phyloP scores from a whole-genome alignment of 495 filamentous ascomycete genomes.

The Alectoria sarmentosa region DNA sequence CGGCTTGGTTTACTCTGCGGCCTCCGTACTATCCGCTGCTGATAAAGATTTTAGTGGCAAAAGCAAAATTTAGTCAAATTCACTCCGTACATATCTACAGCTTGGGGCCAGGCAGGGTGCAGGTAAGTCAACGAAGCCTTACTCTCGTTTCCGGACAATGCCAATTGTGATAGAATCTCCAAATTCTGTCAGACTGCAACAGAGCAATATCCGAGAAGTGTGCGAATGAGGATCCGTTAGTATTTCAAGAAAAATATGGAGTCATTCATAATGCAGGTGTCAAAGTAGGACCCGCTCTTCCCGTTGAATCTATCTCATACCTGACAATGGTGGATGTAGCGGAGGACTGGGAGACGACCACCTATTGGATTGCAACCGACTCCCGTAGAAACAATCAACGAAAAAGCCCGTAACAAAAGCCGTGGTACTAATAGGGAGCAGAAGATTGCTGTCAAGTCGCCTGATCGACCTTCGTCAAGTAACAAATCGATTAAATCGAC shows the following conservation, averaged over 20 bases:
- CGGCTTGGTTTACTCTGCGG: neutral
- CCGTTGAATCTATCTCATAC: neutral
- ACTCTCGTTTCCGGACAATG: conserved; percentile 3
- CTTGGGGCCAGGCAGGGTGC: conserved; percentile 59
- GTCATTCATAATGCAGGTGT: conserved; percentile 59
- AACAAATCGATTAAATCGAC: conserved; percentile 18
- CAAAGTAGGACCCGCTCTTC: conserved; percentile 40
- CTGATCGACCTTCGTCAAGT: conserved; percentile 29
- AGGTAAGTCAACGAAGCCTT: conserved; percentile 36
- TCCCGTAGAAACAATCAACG: conserved; percentile 19
- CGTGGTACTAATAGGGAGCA: neutral
- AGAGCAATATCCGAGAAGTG: conserved; percentile 49
- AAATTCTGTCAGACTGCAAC: conserved; percentile 61
- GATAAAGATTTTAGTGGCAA: conserved; percentile 45
- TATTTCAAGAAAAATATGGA: conserved; percentile 55
- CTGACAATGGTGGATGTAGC: conserved; percentile 32
- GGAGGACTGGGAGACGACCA: conserved; percentile 34
- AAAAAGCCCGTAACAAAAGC: conserved; percentile 9
- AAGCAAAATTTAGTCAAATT: conserved; percentile 61
- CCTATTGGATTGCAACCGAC: conserved; percentile 29
- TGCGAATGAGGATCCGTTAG: conserved; percentile 55
- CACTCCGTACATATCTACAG: conserved; percentile 83
- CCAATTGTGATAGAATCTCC: conserved; percentile 47
- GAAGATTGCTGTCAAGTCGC: conserved; percentile 5
- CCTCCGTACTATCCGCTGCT: neutral